Base-by-base conservation (phyloP, 2,329 filamentous ascomycete species). In the Capronia epimyces region DNA sequence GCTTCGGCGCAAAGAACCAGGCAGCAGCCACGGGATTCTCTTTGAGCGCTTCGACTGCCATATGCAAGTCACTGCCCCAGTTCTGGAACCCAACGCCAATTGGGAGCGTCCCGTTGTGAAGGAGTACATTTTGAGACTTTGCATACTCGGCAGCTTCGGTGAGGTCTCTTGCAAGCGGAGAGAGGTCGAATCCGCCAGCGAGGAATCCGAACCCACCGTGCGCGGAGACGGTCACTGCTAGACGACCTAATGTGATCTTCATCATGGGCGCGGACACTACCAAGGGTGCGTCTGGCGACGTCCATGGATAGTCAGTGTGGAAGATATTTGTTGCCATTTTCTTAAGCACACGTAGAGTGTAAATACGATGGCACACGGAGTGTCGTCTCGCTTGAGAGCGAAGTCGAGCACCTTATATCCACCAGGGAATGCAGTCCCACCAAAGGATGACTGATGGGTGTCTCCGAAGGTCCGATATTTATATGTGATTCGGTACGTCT, bases 191-290 rank as follows among this genome's bases (percentile, higher is more conserved):
- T 2, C 82, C 83, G 1, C 79, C 81, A 1, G 71, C 69, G n/a
- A 80, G 72, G 58, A 89, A 72, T 3, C 71, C 78, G 1, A 78
- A 54, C 3, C 75, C 76, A 3, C 76, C 75, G 25, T 78, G 76
- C 59, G 67, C 68, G 1, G 78, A 81, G 12, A 87, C 75, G 37
- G 80, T 76, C 25, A 81, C 69, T 2, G 83, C 81, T 2, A 88
- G 74, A 0, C 63, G 74, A 54, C 64, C 76, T 62, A 65, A 74
- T 59, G 75, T 71, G 47, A 87, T 79, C 29, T 81, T 72, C 40
- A 82, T 78, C 85, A 89, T 88, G 0, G 86, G 86, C 1, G 83
- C 84, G 31, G 74, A 72, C 40, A 76, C 71, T 24, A 89, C 73
- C 16, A 86, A 66, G 4, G 82, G 83, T 1, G 67, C 60, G 44